phyloP scores from a whole-genome alignment of 805 yeast genomes.

The Candida railenensis region DNA sequence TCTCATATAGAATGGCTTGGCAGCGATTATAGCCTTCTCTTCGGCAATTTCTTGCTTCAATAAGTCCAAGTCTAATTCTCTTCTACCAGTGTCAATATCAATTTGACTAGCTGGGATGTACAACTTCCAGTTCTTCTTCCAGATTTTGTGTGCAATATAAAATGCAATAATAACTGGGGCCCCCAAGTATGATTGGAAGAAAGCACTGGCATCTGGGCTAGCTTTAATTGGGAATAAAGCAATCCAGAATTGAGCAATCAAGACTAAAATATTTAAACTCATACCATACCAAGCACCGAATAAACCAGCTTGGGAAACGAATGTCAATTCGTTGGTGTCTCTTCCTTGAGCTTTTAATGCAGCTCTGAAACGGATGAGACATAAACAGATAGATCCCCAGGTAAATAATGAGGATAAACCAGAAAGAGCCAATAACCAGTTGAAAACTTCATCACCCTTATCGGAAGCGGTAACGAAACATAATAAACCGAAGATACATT shows the following conservation, averaged over 20 bases:
- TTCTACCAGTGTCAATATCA: conserved; percentile 38
- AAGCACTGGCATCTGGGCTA: conserved; percentile 40
- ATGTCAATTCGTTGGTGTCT: conserved; percentile 62
- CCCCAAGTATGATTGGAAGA: conserved; percentile 69
- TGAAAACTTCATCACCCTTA: conserved; percentile 35
- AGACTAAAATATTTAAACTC: conserved; percentile 54
- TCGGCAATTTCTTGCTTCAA: conserved; percentile 24
- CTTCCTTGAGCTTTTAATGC: conserved; percentile 69
- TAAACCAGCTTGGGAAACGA: conserved; percentile 65
- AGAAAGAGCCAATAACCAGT: conserved; percentile 50
- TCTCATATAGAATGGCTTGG: conserved; percentile 8
- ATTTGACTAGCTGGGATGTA: conserved; percentile 31
- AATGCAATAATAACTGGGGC: conserved; percentile 59
- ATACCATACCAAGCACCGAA: conserved; percentile 67
- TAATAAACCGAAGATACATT: conserved; percentile 40
- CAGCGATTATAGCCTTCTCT: conserved; percentile 2
- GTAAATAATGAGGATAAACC: conserved; percentile 50
- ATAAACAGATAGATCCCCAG: conserved; percentile 47
- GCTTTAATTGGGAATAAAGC: conserved; percentile 69
- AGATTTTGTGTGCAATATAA: conserved; percentile 57
- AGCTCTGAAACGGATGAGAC: conserved; percentile 50
- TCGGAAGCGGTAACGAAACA: conserved; percentile 35
- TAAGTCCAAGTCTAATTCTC: conserved; percentile 38
- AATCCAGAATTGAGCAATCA: conserved; percentile 79
- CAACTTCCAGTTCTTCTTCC: conserved; percentile 36